A percentile compares a stretch with the other conserved stretches of the same genome.
These are phyloP conservation scores for Pseudogymnoascus sp. DNA, from an alignment of 2,329 filamentous ascomycete genomes.

Conservation along the genomic window DNA sequence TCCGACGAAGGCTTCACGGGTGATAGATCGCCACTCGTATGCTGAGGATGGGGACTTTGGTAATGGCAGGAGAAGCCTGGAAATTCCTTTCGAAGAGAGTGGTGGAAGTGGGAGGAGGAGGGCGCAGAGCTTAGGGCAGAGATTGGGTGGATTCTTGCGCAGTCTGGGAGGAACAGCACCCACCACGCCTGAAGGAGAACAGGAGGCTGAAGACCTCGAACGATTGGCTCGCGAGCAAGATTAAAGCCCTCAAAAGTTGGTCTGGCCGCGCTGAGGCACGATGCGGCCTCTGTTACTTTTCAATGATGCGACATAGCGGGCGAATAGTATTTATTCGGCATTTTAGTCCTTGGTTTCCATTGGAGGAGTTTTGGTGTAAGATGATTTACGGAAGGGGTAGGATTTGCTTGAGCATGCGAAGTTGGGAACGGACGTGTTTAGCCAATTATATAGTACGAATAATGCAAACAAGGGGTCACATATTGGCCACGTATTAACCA, in stretches of 20 bases:
- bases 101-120: not conserved
- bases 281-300: not conserved
- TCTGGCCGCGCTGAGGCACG: not conserved
- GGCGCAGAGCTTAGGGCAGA: slow-evolving; percentile 4
- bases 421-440: not conserved
- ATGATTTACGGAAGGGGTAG: slow-evolving; percentile 5
- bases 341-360: not conserved
- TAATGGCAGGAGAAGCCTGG: slow-evolving; percentile 2
- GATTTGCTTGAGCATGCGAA: not conserved
- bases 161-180: not conserved
- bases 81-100: not conserved
- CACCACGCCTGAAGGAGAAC: not conserved
- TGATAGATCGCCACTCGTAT: not conserved
- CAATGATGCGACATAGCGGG: not conserved
- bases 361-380: not conserved
- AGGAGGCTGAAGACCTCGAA: not conserved
- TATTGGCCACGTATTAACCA: not conserved
- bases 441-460: not conserved
- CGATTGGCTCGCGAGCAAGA: not conserved
- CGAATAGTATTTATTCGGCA: slow-evolving; percentile 2
- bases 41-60: not conserved
- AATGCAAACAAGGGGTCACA: not conserved
- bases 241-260: not conserved
- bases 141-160: not conserved
- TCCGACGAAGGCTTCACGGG: not conserved